A percentile compares a stretch with the other conserved stretches of the same genome.
These are phyloP conservation scores for Lentinula aciculospora DNA, from an alignment of 768 basidiomycete species.

Conservation along the genomic window DNA sequence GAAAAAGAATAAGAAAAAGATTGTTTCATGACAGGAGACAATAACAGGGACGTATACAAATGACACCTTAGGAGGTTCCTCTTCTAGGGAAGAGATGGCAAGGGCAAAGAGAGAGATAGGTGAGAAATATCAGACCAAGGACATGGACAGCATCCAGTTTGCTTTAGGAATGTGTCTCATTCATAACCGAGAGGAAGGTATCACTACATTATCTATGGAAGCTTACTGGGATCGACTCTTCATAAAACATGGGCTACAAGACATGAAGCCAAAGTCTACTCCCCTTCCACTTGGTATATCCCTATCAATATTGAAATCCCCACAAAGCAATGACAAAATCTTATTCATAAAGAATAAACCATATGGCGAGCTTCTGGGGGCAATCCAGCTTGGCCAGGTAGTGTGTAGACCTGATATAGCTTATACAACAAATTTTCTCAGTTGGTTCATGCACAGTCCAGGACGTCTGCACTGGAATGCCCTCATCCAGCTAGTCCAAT, in stretches of 20 bases:
- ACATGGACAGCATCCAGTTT: too few species aligned
- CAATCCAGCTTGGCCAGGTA: not conserved
- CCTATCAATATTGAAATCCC: not conserved
- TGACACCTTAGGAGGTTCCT: not conserved
- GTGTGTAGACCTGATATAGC: not conserved
- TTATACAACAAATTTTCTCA: not conserved
- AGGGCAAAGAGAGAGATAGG: constrained; percentile 6
- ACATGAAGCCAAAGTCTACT: too few species aligned
- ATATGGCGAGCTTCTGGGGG: not conserved
- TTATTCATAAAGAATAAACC: not conserved
- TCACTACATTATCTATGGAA: too few species aligned
- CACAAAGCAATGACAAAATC: not conserved
- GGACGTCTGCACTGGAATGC: not conserved
- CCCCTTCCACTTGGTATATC: constrained; percentile 8
- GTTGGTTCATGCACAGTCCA: not conserved
- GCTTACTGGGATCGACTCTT: not conserved
- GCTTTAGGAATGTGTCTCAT: constrained; percentile 1
- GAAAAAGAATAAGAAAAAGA: too few species aligned
- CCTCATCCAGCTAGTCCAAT: not conserved
- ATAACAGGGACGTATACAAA: too few species aligned
- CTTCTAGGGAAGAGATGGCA: not conserved
- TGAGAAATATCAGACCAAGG: not conserved
- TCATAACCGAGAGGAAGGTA: too few species aligned
- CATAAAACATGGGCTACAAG: too few species aligned
- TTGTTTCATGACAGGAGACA: too few species aligned